phyloP scores from a whole-genome alignment of 2,329 filamentous ascomycete species.

The Parastagonospora nodorum region DNA sequence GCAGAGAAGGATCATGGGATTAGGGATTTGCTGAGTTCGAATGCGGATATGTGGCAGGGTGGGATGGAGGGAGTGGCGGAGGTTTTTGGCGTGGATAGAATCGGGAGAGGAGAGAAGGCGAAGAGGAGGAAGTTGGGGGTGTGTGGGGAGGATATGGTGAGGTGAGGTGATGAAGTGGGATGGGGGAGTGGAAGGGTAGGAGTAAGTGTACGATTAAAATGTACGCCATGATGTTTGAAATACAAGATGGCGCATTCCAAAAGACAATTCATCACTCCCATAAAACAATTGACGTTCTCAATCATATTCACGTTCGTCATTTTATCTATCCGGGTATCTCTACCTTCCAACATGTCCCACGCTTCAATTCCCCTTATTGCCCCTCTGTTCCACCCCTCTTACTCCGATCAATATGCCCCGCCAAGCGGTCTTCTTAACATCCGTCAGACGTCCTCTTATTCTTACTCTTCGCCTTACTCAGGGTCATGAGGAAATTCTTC shows the following conservation, averaged over 20 bases:
- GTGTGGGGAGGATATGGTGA: not conserved
- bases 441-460: slow-evolving; percentile 90
- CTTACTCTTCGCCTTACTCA: slow-evolving; percentile 94
- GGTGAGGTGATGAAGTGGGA: not conserved
- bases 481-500: slow-evolving; percentile 99
- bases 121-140: not conserved
- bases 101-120: too few relatives aligned
- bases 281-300: too few relatives aligned
- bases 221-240: not conserved
- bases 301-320: not conserved
- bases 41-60: slow-evolving; percentile 27
- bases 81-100: slow-evolving; percentile 9
- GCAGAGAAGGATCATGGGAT: slow-evolving; percentile 14
- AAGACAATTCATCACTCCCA: too few relatives aligned
- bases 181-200: too few relatives aligned
- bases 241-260: too few relatives aligned
- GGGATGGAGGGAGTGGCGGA: slow-evolving; percentile 19
- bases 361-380: slow-evolving; percentile 59
- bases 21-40: slow-evolving; percentile 13
- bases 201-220: not conserved
- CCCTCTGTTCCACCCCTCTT: slow-evolving; percentile 83
- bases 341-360: not conserved
- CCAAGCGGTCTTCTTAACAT: slow-evolving; percentile 82
- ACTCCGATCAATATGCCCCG: slow-evolving; percentile 78
- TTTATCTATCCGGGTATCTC: slow-evolving; percentile 10